Base-by-base conservation (phyloP, 768 basidiomycete genomes). In the Leccinum longicurvipes region DNA sequence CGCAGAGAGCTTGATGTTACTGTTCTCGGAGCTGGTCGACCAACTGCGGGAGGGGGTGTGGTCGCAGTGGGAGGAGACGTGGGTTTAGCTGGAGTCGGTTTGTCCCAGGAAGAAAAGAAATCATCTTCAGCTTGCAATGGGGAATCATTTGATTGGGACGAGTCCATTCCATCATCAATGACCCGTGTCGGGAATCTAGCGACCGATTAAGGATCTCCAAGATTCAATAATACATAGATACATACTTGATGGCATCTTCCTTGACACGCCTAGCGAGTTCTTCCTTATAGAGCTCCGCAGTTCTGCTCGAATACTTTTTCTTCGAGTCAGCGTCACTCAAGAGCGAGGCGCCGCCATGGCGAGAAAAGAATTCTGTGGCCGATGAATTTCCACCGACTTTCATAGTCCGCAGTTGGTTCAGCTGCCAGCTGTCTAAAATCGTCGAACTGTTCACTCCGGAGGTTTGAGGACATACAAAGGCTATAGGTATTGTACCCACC, bases 81-180 rank as follows among this genome's bases (percentile, higher is more conserved):
- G 2, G 81, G 59, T 67, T 81, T 84, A 5, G 82, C 80, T 7
- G 82, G 80, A 31, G 71, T 19, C 1, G 91, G 87, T 69, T 96
- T 96, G 60, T 95, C 93, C 95, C 96, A 98, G 25, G 91, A 89
- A 47, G 91, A 86, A 75, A 98, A 99, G 74, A 99, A 99, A 69
- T 98, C 95, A 9, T 97, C 95, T 51, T 93, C 93, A 0, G 75
- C 74, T 44, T 79, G 77, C 57, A 69, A 68, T 53, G 73, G 76
- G 28, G 64, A 72, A n/a, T 79, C 68, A 9, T 77, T 42, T 4
- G 75, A 58, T 42, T 74, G 63, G 7, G 73, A 53, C 3, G 74
- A 68, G 23, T 85, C 86, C 52, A 85, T 75, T n/a, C 93, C 94
- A 24, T 97, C 95, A n/a, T 95, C 79, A 49, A 82, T 74, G 51